Base-by-base conservation (phyloP, 495 filamentous ascomycete species). In the Hypomontagnella monticulosa region DNA sequence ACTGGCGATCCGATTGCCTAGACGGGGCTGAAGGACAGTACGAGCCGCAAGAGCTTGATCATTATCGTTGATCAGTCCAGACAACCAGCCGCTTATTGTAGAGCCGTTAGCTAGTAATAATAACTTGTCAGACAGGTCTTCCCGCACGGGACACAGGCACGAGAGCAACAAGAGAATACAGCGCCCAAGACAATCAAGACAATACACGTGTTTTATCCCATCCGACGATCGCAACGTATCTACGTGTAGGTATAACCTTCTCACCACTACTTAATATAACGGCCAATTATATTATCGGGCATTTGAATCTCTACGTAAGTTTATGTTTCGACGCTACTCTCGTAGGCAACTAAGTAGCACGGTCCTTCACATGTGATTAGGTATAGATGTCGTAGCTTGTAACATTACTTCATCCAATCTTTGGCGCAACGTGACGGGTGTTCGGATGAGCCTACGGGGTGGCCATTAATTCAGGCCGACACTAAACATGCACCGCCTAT, bases 1-100 rank as follows among this genome's bases (percentile, higher is more conserved):
- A 61, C 18, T 15, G 56, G 30, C 38, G 57, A 67, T 57, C 57
- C 32, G 46, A 57, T 61, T 46, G 11, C 18, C 33, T 58, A 18
- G 34, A 51, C 51, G 48, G 58, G 33, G 49, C 27, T 37, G 16
- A 46, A 60, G 47, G 57, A 16, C 4, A 37, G 41, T 12, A 18
- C 18, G 16, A 49, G 32, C 43, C 19, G n/a, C 27, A 34, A 32
- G 42, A n/a, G 6, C 0, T 37, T 57, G 7, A 1, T 9, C n/a
- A 59, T 33, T 18, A 34, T 2, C 10, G 57, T 19, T 46, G 46
- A 60, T 51, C 46, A 60, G 10, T 27, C 42, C 19, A 12, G 6
- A 19, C 15, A 58, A 48, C 49, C n/a, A n/a, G n/a, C n/a, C n/a
- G n/a, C n/a, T n/a, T n/a, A 42, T 23, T 27, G n/a, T 46, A 34